Base-by-base conservation (phyloP, 139 green algal species). In the Dunaliella primolecta region DNA sequence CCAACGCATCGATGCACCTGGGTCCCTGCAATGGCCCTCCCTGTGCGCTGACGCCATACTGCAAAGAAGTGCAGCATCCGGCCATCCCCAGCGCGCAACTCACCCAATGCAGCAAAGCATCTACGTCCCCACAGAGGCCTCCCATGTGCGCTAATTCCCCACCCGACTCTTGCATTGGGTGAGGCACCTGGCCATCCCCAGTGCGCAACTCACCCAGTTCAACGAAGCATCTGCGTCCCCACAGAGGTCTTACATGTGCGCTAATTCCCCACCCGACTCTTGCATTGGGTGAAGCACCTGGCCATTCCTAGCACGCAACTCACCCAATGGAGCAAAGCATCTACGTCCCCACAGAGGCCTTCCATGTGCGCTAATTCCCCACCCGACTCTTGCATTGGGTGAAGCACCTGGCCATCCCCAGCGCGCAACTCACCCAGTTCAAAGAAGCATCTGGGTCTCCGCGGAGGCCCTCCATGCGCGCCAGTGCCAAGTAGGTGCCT, bases 381-480 rank as follows among this genome's bases (percentile, higher is more conserved):
- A 72, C 7, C 7, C 11, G n/a, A 31, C 27, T 15, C 32, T 64
- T 81, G 76, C 77, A 21, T 34, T 29, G n/a, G 56, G 11, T 56
- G 27, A 34, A 32, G 32, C 31, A 56, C 46, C 77, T 55, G 29
- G 31, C 33, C 33, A n/a, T 55, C 32, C 11, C 77, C 77, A 81
- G 0, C 37, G 23, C 80, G 2, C 35, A 55, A 72, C 87, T 78
- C 71, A 91, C 88, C 88, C 83, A 87, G 31, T 84, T 1, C 36
- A 89, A 75, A 1, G 88, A 83, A 2, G 27, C 81, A 32, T 75
- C 57, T 2, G 83, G 38, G 57, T 89, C 36, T 2, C 85, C 80
- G 23, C 77, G 34, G 32, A 91, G 74, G 1, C 84, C 88, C 81
- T 89, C 88, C 46, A 83, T n/a, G 35, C 88, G 80, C 46, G 88